Percentiles rank a stretch among this genome's conserved stretches.
Conservation (phyloP, 2,329 filamentous ascomycete species). For the Ophiosphaerella narmari region DNA sequence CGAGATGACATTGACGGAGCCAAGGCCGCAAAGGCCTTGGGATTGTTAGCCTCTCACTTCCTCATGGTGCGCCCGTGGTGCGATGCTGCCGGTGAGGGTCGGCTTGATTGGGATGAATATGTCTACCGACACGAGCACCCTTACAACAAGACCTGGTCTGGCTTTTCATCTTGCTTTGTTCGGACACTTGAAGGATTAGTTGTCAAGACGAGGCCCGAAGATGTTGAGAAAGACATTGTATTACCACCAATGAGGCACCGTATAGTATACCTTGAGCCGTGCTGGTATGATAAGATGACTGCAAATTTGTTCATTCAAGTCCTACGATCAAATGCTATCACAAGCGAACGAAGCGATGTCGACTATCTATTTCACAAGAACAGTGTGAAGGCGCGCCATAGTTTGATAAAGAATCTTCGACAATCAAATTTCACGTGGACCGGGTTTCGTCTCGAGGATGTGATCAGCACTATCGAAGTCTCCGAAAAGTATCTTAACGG, state of each 20-base stretch:
- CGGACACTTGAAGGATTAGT: conserved; percentile 78
- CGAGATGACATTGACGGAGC: conserved; percentile 37
- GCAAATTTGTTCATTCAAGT: conserved; percentile 85
- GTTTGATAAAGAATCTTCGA: conserved; percentile 76
- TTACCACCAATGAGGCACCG: conserved; percentile 76
- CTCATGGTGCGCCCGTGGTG: conserved; percentile 80
- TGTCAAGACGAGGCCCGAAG: conserved; percentile 75
- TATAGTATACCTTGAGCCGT: conserved; percentile 75
- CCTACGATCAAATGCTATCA: conserved; percentile 83
- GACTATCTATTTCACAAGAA: conserved; percentile 88
- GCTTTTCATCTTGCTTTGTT: conserved; percentile 62
- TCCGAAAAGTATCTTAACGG: conserved; percentile 70
- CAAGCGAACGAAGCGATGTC: conserved; percentile 78
- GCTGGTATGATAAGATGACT: conserved; percentile 80
- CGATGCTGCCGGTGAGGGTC: conserved; percentile 62
- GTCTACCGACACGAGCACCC: conserved; percentile 59
- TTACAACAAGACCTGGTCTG: conserved; percentile 61
- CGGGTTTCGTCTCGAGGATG: conserved; percentile 69
- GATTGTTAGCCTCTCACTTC: conserved; percentile 68
- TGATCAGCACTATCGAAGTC: conserved; percentile 67
- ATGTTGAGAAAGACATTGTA: conserved; percentile 66
- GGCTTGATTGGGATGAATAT: conserved; percentile 75
- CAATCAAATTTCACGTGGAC: conserved; percentile 87
- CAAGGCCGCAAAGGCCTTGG: conserved; percentile 64
- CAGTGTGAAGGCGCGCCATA: conserved; percentile 68